Conservation (phyloP, 2,329 filamentous ascomycete species). For the Fusarium heterosporum region DNA sequence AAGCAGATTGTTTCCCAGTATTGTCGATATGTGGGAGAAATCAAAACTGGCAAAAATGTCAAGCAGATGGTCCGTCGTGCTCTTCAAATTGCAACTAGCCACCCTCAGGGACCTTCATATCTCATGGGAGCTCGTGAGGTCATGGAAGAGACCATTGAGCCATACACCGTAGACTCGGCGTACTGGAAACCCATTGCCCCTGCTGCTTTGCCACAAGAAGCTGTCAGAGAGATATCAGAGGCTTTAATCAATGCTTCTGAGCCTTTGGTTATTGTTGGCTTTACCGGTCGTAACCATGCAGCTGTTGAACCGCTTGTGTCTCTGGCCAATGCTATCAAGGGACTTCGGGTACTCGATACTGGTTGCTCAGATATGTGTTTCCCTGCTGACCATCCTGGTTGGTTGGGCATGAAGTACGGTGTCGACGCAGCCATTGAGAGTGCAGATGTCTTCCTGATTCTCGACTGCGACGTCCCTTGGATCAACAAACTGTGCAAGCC, state of each 20-base stretch:
- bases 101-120: constrained; percentile 45
- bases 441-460: constrained; percentile 20
- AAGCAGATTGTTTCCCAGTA: constrained; percentile 30
- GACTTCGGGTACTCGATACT: constrained; percentile 20
- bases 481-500: constrained; percentile 22
- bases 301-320: constrained; percentile 16
- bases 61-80: constrained; percentile 28
- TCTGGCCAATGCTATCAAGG: constrained; percentile 9
- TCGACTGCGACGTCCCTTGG: constrained; percentile 35
- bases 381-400: constrained; percentile 24
- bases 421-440: constrained; percentile 9
- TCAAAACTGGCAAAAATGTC: constrained; percentile 15
- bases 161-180: constrained; percentile 4
- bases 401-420: constrained; percentile 26
- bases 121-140: constrained; percentile 46
- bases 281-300: constrained; percentile 9
- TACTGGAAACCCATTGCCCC: constrained; percentile 13
- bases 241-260: not conserved
- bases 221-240: constrained; percentile 10
- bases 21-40: constrained; percentile 21
- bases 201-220: not conserved
- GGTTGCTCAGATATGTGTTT: constrained; percentile 32
- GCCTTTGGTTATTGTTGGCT: constrained; percentile 27
- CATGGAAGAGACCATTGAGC: constrained; percentile 40
- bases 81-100: constrained; percentile 41